These are phyloP conservation scores for Colletotrichum theobromicola DNA, from an alignment of 2,329 filamentous ascomycete species.

Conservation along the genomic window DNA sequence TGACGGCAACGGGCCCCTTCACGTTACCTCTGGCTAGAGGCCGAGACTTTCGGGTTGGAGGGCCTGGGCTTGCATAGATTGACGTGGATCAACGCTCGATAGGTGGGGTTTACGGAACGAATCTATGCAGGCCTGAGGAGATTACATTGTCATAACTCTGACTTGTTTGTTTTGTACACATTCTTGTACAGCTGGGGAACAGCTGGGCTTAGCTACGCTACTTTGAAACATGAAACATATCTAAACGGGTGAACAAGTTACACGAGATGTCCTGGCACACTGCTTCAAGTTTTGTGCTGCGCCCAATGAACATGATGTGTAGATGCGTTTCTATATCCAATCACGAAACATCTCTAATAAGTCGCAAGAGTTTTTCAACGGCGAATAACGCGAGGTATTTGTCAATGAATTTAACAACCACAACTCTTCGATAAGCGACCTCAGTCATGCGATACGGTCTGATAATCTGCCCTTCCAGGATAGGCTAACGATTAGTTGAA, in stretches of 20 bases:
- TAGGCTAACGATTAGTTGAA: fast-evolving
- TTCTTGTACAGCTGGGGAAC: not conserved
- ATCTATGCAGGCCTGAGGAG: not conserved
- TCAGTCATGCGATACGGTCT: not conserved
- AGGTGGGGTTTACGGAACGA: not conserved
- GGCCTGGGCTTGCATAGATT: not conserved
- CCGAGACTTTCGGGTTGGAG: not conserved
- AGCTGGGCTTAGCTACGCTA: not conserved
- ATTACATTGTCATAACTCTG: not conserved
- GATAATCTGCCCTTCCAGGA: not conserved
- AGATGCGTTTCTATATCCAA: not conserved
- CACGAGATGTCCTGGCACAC: not conserved
- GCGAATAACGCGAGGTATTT: not conserved
- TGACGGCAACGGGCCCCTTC: not conserved
- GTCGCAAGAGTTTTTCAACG: not conserved
- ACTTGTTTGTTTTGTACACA: not conserved
- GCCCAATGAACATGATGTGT: not conserved
- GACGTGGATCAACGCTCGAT: not conserved
- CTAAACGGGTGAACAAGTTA: not conserved
- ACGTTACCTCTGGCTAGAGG: not conserved
- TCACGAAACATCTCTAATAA: not conserved
- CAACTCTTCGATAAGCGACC: not conserved
- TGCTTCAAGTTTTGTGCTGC: not conserved
- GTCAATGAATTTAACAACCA: not conserved
- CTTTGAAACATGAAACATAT: not conserved